Evolutionary conservation across 2,329 filamentous ascomycete species (phyloP), one percentile per base, ranked within the genome.

Genomic region (Coniochaeta prunicola): DNA sequence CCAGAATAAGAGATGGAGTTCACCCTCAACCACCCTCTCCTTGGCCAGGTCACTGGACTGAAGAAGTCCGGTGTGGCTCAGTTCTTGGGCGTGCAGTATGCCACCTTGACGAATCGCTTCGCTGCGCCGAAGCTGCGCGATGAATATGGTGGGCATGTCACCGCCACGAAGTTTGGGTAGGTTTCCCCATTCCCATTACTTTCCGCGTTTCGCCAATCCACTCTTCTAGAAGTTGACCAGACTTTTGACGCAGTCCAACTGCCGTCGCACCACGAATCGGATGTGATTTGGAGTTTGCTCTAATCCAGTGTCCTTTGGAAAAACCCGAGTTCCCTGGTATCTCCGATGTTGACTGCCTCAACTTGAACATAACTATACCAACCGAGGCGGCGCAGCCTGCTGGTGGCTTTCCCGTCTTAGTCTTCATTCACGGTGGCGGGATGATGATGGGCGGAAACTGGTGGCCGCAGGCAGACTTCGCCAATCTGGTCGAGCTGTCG

Each of bases 361-460:
- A 75, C 79, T 60, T 63, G 5, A 78, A 79, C 58, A 71, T 73
- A 31, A 76, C 15, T n/a, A n/a, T 48, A 9, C 40, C 9, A 9
- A 42, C 38, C 17, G 59, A 65, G 53, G 9, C 55, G 34, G 0
- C n/a, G 58, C 4, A 66, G 68, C 13, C 73, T 72, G 8, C 68
- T 82, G 2, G n/a, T n/a, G n/a, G n/a, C n/a, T n/a, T n/a, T n/a
- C 81, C 80, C 0, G 79, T 83, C 0, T 71, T 82, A 42, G 72
- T 80, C 1, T 81, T 80, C 61, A 73, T 83, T 3, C 80, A 83
- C 60, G 81, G 81, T 0, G 80, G 81, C 12, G 80, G 77, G 0
- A 77, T 80, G 53, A 67, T 69, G 3, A 71, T 77, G 3, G 80
- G 80, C 2, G 77, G 77, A 2, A 79, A 75, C 48, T 80, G 74